These are phyloP conservation scores for Gillenia trifoliata DNA, from an alignment of 306 rosid genomes.

Conservation along the genomic window DNA sequence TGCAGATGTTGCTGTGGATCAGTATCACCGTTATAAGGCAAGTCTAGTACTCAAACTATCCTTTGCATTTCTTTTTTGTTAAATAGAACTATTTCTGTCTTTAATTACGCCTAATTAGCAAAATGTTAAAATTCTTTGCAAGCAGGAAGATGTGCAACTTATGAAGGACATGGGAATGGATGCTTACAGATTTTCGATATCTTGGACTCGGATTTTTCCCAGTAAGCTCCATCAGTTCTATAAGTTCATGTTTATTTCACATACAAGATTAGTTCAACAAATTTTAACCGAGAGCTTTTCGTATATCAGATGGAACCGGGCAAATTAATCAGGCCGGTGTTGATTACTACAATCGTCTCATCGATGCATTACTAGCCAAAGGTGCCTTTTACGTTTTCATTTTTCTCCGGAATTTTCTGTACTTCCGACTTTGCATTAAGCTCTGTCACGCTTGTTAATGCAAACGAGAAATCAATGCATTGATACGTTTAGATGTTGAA, in stretches of 20 bases:
- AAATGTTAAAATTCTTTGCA: background rate
- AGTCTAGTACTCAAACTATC: conserved; percentile 6
- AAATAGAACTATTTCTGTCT: background rate
- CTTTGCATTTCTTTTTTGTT: background rate
- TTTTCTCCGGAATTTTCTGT: background rate
- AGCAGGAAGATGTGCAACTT: conserved; percentile 71
- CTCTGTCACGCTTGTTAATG: background rate
- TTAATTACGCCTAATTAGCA: background rate
- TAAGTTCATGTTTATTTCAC: background rate
- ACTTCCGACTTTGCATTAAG: background rate
- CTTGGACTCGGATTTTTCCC: conserved; percentile 88
- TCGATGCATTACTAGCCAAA: conserved; percentile 68
- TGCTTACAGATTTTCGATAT: conserved; percentile 86
- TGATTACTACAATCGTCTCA: conserved; percentile 79
- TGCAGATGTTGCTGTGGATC: conserved; percentile 85
- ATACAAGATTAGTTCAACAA: background rate
- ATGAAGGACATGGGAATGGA: conserved; percentile 92
- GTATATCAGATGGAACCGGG: conserved; percentile 62
- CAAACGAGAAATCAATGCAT: too few species aligned
- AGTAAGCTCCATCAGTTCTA: conserved; percentile 37
- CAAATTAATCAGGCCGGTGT: conserved; percentile 72
- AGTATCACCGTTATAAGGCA: conserved; percentile 68
- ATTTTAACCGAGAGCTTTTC: background rate
- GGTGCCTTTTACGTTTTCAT: conserved; percentile 33
- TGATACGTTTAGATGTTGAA: too few species aligned